phyloP scores from a whole-genome alignment of 75 land plant genomes.

The Selaginella moellendorffii region DNA sequence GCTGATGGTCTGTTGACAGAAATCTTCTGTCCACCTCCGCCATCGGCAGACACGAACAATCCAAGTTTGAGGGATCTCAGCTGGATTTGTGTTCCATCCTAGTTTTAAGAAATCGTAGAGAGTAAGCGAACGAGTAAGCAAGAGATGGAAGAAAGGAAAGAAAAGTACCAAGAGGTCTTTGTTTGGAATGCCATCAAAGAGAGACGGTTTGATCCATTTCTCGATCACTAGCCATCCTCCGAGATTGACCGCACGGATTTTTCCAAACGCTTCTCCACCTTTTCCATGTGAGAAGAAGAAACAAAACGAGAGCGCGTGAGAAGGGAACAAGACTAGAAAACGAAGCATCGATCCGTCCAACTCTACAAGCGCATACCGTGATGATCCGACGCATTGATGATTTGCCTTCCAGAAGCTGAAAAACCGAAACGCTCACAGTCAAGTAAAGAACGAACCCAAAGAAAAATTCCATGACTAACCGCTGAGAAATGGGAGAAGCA shows the following conservation, averaged over 20 bases:
- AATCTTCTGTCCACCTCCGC: constrained; percentile 60
- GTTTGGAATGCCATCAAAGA: constrained; percentile 68
- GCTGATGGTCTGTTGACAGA: constrained; percentile 37
- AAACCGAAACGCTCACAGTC: too few species aligned
- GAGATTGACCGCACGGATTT: constrained; percentile 63
- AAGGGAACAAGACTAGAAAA: too few species aligned
- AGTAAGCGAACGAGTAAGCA: not conserved
- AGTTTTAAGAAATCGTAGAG: constrained; percentile 4
- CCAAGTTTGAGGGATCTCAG: constrained; percentile 39
- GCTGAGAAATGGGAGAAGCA: too few species aligned
- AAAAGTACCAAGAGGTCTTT: constrained; percentile 57
- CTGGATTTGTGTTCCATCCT: constrained; percentile 75
- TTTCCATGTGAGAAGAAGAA: too few species aligned
- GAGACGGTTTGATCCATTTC: constrained; percentile 76
- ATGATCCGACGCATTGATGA: too few species aligned
- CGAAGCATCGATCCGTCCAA: too few species aligned
- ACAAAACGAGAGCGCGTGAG: too few species aligned
- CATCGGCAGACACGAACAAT: constrained; percentile 50
- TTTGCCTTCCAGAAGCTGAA: too few species aligned
- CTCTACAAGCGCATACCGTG: too few species aligned
- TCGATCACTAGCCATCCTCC: constrained; percentile 89
- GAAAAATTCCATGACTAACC: too few species aligned
- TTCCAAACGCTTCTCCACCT: too few species aligned
- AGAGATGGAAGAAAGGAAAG: not conserved
- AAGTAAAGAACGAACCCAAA: too few species aligned